Evolutionary conservation across 352 stramenopile species (phyloP), one percentile per base, ranked within the genome.

Genomic region (Pythium dissimile): DNA sequence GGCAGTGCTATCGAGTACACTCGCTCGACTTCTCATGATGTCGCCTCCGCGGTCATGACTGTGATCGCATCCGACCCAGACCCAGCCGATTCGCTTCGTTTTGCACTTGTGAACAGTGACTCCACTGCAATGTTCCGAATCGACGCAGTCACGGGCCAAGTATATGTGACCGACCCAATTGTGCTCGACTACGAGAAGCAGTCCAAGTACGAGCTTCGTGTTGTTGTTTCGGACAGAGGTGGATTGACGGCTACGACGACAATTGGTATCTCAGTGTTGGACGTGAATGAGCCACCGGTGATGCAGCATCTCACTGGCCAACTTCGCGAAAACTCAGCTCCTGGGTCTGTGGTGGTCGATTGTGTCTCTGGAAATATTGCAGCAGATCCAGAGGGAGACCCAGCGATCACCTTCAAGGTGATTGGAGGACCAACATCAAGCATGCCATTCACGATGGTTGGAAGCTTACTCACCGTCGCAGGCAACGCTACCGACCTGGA

Each of bases 251-350:
- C 26, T 24, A 62, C 62, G 5, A 34, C 72, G 37, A 24, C 28
- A 8, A 53, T 84, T 1, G 46, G 62, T 34, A 73, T 87, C 16
- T 45, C 31, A 18, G 73, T 87, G 2, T 7, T 69, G 2, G 54
- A 87, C 46, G 54, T 69, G 5, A 87, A 87, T 34, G 74, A 84
- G 58, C 46, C 72, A 9, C 77, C 77, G 16, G 44, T 72, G 12
- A 76, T 84, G 34, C 38, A 49, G 10, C 1, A 66, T 34, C 47
- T 49, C 5, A 51, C 9, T 1, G 54, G 54, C 9, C 6, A 20
- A 1, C 32, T 54, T 41, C 23, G 26, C 21, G 69, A 77, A 38
- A 77, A 71, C 27, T 59, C 62, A 18, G 30, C 12, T 1, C 37
- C 18, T 30, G 66, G 66, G 3, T 62, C 58, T 11, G 20, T 75